Evolutionary conservation across 164 flowering plant species (phyloP).

Genomic region (Vitis rupestris): DNA sequence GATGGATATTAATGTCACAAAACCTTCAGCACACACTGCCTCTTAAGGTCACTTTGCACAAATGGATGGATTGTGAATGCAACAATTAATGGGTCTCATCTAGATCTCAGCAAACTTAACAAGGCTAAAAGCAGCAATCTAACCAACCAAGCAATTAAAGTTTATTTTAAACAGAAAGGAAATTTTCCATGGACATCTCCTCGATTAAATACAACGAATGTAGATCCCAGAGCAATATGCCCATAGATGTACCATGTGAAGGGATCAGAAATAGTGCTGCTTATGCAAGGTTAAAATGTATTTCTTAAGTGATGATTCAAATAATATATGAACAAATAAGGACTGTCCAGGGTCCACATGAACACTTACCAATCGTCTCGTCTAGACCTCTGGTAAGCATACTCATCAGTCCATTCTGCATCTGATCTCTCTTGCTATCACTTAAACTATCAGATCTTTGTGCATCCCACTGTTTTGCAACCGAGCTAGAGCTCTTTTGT

Average conservation of each 20-base stretch:
- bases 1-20: too few relatives aligned
- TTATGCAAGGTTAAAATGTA: neutral
- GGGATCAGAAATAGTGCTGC: neutral
- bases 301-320: neutral
- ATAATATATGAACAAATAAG: neutral
- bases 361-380: conserved; percentile 48
- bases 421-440: conserved; percentile 13
- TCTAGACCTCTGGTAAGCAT: conserved; percentile 44
- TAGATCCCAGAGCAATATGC: neutral
- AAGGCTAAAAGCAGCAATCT: too few relatives aligned
- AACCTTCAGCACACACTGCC: too few relatives aligned
- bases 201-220: neutral
- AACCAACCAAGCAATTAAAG: too few relatives aligned
- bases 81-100: too few relatives aligned
- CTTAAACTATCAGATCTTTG: conserved; percentile 13
- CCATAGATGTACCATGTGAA: neutral
- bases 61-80: too few relatives aligned
- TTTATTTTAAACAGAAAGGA: too few relatives aligned
- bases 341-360: neutral
- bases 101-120: too few relatives aligned
- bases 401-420: conserved; percentile 25
- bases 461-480: conserved; percentile 11
- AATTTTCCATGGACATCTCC: neutral
- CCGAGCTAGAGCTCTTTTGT: conserved; percentile 9
- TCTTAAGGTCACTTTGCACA: too few relatives aligned